A percentile compares a stretch with the other conserved stretches of the same genome.
Conservation (phyloP, 441 rosid genomes). For the Brassica hybrid region DNA sequence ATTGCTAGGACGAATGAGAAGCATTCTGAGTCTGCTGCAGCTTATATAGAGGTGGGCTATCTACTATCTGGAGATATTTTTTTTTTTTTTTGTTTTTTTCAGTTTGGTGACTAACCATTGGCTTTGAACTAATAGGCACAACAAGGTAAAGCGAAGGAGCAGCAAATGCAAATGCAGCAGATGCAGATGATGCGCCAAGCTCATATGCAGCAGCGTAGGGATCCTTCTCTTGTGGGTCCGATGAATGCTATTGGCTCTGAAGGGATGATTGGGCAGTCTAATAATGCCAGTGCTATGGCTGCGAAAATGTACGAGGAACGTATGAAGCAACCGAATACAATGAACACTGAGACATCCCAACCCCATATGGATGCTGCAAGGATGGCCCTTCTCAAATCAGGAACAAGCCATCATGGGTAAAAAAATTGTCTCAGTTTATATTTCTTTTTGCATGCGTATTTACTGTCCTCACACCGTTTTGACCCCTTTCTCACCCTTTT, state of each 20-base stretch:
- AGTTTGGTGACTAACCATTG: constrained; percentile 15
- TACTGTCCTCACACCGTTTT: constrained; percentile 4
- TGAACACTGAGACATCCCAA: constrained; percentile 78
- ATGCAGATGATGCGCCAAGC: constrained; percentile 78
- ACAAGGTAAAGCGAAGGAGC: constrained; percentile 85
- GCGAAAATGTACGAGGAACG: constrained; percentile 91
- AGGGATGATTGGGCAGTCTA: constrained; percentile 77
- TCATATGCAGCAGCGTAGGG: constrained; percentile 86
- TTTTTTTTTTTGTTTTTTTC: background rate
- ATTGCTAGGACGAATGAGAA: constrained; percentile 95
- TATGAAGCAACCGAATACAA: constrained; percentile 76
- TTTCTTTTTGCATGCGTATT: background rate
- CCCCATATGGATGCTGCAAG: constrained; percentile 78
- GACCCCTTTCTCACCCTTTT: constrained; percentile 13
- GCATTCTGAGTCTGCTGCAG: constrained; percentile 88
- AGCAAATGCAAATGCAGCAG: constrained; percentile 85
- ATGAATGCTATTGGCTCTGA: constrained; percentile 71
- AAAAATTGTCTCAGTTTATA: constrained; percentile 20
- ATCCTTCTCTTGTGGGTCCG: constrained; percentile 66
- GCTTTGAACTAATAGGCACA: constrained; percentile 56
- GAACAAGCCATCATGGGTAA: constrained; percentile 67
- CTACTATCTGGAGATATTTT: background rate
- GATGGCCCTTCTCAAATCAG: constrained; percentile 71
- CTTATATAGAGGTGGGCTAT: constrained; percentile 72
- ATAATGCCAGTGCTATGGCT: constrained; percentile 76